Base-by-base conservation (phyloP, 176 grass and related monocot genomes). In the Oryza nivara region DNA sequence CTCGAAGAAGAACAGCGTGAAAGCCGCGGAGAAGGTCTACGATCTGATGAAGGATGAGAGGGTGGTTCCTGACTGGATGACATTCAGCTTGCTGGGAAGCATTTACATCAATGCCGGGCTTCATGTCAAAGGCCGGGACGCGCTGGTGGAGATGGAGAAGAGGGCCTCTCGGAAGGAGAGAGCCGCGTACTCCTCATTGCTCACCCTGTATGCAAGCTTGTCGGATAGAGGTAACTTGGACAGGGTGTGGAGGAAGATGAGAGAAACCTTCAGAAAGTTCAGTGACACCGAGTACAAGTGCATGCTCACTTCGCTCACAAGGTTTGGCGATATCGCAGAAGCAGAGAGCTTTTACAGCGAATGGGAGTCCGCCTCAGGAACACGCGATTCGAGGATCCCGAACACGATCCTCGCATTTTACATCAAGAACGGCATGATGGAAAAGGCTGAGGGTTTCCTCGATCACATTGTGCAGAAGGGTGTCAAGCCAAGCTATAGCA, bases 381-480 rank as follows among this genome's bases (percentile, higher is more conserved):
- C 95, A 2, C 76, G 48, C 0, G 92, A 95, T 88, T 93, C 89
- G 0, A 93, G 91, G 83, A 70, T 95, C 70, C 63, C 91, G 0
- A 93, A 95, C 84, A 93, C 86, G 0, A 89, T 95, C 75, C 92
- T 97, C 73, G 84, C 81, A 6, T 90, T 86, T 83, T 95, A 97
- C 63, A 71, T 95, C 56, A 93, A 94, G 68, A 93, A 91, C 73
- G 85, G 82, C 83, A 87, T 87, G 80, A 77, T 90, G 0, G 64
- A 80, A 19, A 95, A 88, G 49, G 91, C 89, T 0, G 91, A 93
- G 78, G 80, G 34, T 77, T 95, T 95, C 60, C 77, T 89, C 3
- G 9, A 67, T 8, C 56, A 48, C 14, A 87, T 77, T 54, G 46
- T 91, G 60, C 49, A 83, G 32, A 90, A 74, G 65, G 80, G 89